A percentile compares a stretch with the other conserved stretches of the same genome.
Conservation (phyloP, 2,329 filamentous ascomycete genomes). For the Curvularia lunata region DNA sequence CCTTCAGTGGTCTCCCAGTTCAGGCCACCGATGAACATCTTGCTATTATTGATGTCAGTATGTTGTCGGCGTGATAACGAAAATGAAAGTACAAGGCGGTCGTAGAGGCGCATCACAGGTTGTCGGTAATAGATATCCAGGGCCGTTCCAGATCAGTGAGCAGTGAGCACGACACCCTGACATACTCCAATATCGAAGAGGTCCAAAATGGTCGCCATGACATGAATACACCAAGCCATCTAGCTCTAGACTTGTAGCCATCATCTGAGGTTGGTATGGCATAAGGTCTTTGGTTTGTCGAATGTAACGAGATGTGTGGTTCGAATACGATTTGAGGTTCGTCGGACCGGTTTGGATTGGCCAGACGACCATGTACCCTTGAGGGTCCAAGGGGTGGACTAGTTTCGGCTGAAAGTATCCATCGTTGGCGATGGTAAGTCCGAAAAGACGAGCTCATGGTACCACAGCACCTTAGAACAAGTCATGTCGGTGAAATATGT, state of each 20-base stretch:
- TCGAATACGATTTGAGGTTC: not conserved
- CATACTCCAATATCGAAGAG: not conserved
- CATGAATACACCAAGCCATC: not conserved
- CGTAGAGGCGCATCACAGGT: slow-evolving; percentile 21
- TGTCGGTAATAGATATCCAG: not conserved
- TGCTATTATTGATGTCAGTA: slow-evolving; percentile 62
- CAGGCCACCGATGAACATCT: slow-evolving; percentile 99
- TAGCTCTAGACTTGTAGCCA: not conserved
- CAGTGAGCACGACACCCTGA: not conserved
- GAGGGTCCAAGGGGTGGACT: not conserved
- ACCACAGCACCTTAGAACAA: not conserved
- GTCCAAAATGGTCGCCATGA: not conserved
- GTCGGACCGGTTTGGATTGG: not conserved
- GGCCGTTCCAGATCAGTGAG: not conserved
- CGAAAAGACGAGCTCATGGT: not conserved
- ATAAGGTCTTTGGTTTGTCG: not conserved
- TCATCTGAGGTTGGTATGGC: not conserved
- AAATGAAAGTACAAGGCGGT: not conserved
- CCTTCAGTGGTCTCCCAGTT: slow-evolving; percentile 99
- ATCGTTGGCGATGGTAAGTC: not conserved
- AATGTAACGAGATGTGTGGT: too few relatives aligned
- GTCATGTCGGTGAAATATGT: not conserved
- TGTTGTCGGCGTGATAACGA: not conserved
- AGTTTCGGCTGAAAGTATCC: not conserved
- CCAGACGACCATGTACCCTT: not conserved